Evolutionary conservation across 1,284 basidiomycete genomes (phyloP).

Genomic region (Leccinum pachyderme): DNA sequence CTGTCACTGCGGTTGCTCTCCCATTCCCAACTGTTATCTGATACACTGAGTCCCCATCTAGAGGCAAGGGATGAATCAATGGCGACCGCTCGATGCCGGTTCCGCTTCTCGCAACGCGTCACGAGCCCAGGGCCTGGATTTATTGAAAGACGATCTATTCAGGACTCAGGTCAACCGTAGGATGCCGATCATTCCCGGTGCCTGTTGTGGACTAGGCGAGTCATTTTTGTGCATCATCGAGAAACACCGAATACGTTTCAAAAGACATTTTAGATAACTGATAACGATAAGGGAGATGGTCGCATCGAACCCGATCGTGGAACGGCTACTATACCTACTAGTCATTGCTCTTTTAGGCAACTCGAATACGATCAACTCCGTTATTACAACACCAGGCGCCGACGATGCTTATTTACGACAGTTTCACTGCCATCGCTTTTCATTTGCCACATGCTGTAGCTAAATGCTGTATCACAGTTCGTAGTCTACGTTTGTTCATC

Average conservation of each 20-base stretch:
- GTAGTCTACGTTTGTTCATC: no score
- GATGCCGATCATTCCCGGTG: not conserved
- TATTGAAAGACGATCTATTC: slow-evolving; percentile 7
- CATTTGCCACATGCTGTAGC: not conserved
- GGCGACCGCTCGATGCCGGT: no score
- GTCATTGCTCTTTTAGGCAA: not conserved
- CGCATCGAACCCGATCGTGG: not conserved
- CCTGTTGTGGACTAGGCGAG: no score
- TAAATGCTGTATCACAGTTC: not conserved
- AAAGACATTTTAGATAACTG: not conserved
- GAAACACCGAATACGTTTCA: not conserved
- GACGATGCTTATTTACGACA: not conserved
- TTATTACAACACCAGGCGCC: not conserved
- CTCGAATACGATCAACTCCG: not conserved
- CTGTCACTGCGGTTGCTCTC: not conserved
- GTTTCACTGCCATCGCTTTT: not conserved
- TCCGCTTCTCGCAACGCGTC: no score
- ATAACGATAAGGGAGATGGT: not conserved
- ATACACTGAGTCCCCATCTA: no score
- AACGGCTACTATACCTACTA: no score
- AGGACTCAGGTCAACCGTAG: not conserved
- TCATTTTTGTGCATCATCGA: not conserved
- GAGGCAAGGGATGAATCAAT: no score
- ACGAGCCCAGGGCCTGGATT: no score
- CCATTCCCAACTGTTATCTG: no score